phyloP scores from a whole-genome alignment of 202 grass and related monocot genomes.

The Panicum hallii region DNA sequence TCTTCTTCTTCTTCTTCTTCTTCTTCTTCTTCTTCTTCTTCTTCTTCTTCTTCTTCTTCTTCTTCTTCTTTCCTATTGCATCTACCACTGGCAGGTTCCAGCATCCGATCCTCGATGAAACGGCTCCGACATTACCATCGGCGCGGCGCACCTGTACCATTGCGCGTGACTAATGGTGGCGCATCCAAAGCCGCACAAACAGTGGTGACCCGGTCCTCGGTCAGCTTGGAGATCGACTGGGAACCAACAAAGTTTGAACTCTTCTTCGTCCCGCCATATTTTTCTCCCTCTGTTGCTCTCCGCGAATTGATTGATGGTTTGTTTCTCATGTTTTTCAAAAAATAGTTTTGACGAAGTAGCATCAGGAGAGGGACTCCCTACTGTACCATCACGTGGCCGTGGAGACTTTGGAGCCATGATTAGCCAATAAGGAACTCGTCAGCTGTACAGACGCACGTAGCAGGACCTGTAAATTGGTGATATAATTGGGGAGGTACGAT shows the following conservation, averaged over 20 bases:
- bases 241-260: conserved; percentile 12
- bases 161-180: not conserved
- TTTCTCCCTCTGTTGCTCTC: conserved; percentile 42
- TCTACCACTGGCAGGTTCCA: not conserved
- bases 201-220: conserved; percentile 7
- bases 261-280: not conserved
- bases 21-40: too few relatives aligned
- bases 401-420: conserved; percentile 30
- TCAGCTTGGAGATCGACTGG: not conserved
- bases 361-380: not conserved
- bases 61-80: too few relatives aligned
- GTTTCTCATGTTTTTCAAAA: not conserved
- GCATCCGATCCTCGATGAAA: not conserved
- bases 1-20: too few relatives aligned
- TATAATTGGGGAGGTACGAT: conserved; percentile 22
- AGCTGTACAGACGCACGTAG: conserved; percentile 1
- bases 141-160: not conserved
- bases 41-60: too few relatives aligned
- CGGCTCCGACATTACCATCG: not conserved
- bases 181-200: not conserved
- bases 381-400: conserved; percentile 35
- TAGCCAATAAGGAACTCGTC: conserved; percentile 32
- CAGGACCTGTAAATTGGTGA: conserved; percentile 23
- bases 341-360: conserved; percentile 17
- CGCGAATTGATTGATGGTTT: conserved; percentile 18